These are phyloP conservation scores for Moesziomyces sp. DNA, from an alignment of 1,284 basidiomycete genomes.

Conservation along the genomic window DNA sequence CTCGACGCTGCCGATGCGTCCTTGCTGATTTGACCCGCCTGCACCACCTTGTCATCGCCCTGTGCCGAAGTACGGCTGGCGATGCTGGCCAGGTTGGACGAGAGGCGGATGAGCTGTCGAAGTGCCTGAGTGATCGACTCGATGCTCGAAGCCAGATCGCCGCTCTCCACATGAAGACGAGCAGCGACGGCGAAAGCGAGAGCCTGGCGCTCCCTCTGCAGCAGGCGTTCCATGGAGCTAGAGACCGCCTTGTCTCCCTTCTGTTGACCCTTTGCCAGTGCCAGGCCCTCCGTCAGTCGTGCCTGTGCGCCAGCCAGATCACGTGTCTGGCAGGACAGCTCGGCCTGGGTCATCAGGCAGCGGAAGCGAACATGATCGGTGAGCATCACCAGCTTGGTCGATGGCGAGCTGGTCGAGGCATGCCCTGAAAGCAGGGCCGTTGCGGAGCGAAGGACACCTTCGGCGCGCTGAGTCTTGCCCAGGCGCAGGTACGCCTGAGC, in stretches of 20 bases:
- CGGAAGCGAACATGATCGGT: slow-evolving; percentile 40
- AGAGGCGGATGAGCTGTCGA: slow-evolving; percentile 32
- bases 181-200: slow-evolving; percentile 30
- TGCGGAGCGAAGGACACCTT: slow-evolving; percentile 24
- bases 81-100: slow-evolving; percentile 22
- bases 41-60: background rate
- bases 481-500: slow-evolving; percentile 31
- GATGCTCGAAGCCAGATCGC: slow-evolving; percentile 36
- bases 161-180: slow-evolving; percentile 25
- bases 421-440: slow-evolving; percentile 5
- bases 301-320: slow-evolving; percentile 23
- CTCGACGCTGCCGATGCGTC: slow-evolving; percentile 20
- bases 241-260: slow-evolving; percentile 15
- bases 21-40: background rate
- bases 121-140: slow-evolving; percentile 32
- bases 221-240: slow-evolving; percentile 30
- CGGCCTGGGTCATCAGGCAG: slow-evolving; percentile 36
- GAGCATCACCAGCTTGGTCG: slow-evolving; percentile 15
- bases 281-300: slow-evolving; percentile 33
- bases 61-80: slow-evolving; percentile 13
- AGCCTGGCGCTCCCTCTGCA: slow-evolving; percentile 37
- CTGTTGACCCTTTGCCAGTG: slow-evolving; percentile 18
- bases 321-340: slow-evolving; percentile 20
- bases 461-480: slow-evolving; percentile 33
- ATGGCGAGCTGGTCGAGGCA: slow-evolving; percentile 4